These are phyloP conservation scores for Nemania bipapillata DNA, from an alignment of 2,329 filamentous ascomycete genomes.

Conservation along the genomic window DNA sequence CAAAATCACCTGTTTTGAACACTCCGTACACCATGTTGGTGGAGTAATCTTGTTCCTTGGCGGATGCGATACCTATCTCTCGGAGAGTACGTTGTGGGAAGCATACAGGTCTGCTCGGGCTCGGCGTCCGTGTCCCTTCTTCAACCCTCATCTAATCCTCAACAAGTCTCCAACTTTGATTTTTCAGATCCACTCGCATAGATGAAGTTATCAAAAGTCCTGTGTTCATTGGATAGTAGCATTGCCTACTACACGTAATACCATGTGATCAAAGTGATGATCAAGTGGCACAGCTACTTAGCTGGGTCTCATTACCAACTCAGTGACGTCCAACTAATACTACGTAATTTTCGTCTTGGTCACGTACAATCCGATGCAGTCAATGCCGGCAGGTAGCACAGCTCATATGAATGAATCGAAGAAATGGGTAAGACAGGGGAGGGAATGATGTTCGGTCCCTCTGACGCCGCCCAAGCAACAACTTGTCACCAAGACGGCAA, in stretches of 20 bases:
- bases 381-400: background rate
- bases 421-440: background rate
- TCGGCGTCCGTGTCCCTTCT: background rate
- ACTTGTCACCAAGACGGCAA: constrained; percentile 52
- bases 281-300: constrained; percentile 1
- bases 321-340: background rate
- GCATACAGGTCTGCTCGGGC: background rate
- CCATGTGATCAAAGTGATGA: background rate
- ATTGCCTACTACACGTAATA: background rate
- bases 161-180: background rate
- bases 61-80: background rate
- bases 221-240: background rate
- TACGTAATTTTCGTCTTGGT: background rate
- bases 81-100: background rate
- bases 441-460: constrained; percentile 73
- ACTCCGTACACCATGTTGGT: background rate
- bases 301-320: background rate
- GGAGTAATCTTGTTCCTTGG: background rate
- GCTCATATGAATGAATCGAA: background rate
- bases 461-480: constrained; percentile 85
- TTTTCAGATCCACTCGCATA: background rate
- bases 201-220: background rate
- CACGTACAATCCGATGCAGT: background rate
- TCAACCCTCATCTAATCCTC: background rate
- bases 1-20: background rate